A percentile compares a stretch with the other conserved stretches of the same genome.
These are phyloP conservation scores for Ophiostoma sp. DNA, from an alignment of 2,329 filamentous ascomycete species.

Conservation along the genomic window DNA sequence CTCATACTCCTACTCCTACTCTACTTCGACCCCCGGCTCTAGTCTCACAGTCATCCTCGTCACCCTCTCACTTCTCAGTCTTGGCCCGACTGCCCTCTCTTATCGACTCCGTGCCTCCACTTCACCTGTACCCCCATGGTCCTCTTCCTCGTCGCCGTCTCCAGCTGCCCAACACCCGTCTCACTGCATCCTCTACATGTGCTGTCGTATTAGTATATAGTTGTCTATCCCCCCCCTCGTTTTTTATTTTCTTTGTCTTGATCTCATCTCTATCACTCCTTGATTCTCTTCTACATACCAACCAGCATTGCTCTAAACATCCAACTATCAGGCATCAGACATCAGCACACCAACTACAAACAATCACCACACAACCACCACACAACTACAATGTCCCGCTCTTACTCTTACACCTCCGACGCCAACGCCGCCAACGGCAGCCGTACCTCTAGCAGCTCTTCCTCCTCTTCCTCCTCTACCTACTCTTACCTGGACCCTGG, in stretches of 20 bases:
- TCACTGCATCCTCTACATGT: background rate
- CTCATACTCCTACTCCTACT: background rate
- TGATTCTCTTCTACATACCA: background rate
- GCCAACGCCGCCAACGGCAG: background rate
- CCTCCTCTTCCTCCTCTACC: background rate
- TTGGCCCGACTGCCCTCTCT: background rate
- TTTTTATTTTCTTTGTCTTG: background rate
- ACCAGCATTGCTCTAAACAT: background rate
- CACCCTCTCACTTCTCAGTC: background rate
- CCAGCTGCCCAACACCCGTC: background rate
- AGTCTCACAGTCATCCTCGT: background rate
- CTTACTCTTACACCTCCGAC: background rate
- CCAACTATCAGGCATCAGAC: background rate
- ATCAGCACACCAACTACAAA: background rate
- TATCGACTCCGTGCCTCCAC: background rate
- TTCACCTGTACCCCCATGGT: background rate
- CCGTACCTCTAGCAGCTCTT: background rate
- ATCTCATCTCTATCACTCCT: background rate
- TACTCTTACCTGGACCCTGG: background rate
- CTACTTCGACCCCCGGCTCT: background rate
- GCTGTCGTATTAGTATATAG: background rate
- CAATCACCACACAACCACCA: background rate
- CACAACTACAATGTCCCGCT: background rate
- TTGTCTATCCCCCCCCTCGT: background rate
- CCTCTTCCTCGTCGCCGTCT: background rate